Evolutionary conservation across 2,329 filamentous ascomycete species (phyloP).

Genomic region (Apiospora marii): DNA sequence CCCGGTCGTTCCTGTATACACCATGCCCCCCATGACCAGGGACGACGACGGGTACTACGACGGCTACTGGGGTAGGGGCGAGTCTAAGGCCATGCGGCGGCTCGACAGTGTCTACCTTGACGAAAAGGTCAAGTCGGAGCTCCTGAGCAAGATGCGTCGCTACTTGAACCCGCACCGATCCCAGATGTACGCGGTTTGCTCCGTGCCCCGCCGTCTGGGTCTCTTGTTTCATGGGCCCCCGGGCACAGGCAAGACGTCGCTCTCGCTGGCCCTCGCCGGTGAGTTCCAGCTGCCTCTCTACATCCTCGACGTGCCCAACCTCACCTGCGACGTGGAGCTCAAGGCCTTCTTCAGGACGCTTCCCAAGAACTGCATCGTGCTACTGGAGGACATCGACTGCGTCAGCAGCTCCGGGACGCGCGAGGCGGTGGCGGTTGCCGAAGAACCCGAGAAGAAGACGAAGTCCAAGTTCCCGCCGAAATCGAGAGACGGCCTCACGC

Average conservation of each 20-base stretch:
- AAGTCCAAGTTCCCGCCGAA: too few species aligned
- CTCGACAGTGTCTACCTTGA: conserved; percentile 24
- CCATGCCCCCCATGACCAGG: neutral
- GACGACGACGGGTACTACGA: neutral
- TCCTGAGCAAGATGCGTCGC: neutral
- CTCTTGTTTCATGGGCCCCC: conserved; percentile 23
- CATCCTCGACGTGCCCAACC: conserved; percentile 46
- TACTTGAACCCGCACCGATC: neutral
- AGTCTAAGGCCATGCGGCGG: neutral
- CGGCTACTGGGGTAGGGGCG: neutral
- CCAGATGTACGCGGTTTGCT: conserved; percentile 6
- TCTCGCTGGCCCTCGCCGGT: conserved; percentile 47
- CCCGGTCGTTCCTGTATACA: neutral
- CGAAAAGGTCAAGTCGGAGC: neutral
- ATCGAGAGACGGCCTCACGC: conserved; percentile 68
- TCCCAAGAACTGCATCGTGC: conserved; percentile 78
- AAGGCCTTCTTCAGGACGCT: conserved; percentile 83
- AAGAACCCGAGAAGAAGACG: neutral
- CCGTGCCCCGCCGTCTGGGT: conserved; percentile 18
- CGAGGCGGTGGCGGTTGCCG: neutral
- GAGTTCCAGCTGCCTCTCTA: conserved; percentile 48
- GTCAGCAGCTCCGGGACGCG: conserved; percentile 79
- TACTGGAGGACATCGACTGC: conserved; percentile 89
- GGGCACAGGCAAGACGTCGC: conserved; percentile 34
- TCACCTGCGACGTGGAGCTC: conserved; percentile 73